Evolutionary conservation across 1,139 yeast genomes (phyloP).

Genomic region (Geotrichum phurueaensis): DNA sequence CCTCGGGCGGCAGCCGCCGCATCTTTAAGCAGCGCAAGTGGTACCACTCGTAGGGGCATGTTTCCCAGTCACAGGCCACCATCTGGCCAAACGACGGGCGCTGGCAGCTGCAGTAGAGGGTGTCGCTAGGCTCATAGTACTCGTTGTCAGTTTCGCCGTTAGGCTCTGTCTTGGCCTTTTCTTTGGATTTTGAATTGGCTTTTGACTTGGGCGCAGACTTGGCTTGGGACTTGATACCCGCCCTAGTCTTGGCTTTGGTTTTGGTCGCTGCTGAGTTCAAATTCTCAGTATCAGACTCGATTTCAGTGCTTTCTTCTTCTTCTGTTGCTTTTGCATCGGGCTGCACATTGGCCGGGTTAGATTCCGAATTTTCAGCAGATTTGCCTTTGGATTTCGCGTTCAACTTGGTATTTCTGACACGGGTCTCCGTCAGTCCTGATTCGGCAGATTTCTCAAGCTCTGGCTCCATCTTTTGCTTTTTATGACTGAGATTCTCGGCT

Average conservation of each 20-base stretch:
- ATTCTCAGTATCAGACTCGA: neutral
- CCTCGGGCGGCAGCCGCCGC: conserved; percentile 4
- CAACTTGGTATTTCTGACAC: neutral
- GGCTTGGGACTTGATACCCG: neutral
- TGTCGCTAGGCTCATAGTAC: neutral
- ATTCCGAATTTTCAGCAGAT: neutral
- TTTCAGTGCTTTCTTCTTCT: neutral
- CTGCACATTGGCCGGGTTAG: no score
- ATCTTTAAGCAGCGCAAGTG: conserved; percentile 8
- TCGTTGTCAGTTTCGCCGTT: neutral
- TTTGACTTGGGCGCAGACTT: neutral
- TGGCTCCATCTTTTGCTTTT: neutral
- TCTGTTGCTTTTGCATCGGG: no score
- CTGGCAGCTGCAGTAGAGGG: conserved; percentile 12
- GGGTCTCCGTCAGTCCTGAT: no score
- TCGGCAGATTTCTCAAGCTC: neutral
- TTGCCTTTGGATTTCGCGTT: neutral
- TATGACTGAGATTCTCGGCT: neutral
- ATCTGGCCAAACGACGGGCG: conserved; percentile 9
- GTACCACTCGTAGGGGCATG: conserved; percentile 12
- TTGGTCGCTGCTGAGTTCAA: neutral
- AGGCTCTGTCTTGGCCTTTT: neutral
- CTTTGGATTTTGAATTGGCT: neutral
- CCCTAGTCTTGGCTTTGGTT: neutral
- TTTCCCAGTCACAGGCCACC: conserved; percentile 12